Evolutionary conservation across 2,329 filamentous ascomycete genomes (phyloP).

Genomic region (Apiospora rasikravindrae): DNA sequence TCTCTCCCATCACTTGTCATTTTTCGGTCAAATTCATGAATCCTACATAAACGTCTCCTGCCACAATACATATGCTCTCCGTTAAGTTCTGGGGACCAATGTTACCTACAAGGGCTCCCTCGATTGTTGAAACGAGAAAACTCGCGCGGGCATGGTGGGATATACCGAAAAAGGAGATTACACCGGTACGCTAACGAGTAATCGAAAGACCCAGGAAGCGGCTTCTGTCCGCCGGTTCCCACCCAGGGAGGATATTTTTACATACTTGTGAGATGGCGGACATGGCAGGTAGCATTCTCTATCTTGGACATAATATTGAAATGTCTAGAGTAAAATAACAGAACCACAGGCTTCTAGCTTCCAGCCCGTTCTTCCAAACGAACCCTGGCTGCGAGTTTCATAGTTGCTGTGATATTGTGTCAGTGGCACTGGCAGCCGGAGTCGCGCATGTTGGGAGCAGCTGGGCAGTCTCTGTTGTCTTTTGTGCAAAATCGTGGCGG

Average conservation of each 20-base stretch:
- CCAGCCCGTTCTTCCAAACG: not conserved
- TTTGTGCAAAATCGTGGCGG: not conserved
- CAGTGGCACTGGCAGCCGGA: not conserved
- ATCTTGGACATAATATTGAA: not conserved
- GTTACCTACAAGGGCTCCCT: not conserved
- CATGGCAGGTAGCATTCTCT: not conserved
- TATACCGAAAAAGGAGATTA: not conserved
- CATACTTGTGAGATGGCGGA: not conserved
- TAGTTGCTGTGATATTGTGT: not conserved
- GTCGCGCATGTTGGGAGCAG: not conserved
- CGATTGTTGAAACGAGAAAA: not conserved
- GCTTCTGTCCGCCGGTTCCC: not conserved
- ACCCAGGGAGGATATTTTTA: slow-evolving; percentile 2
- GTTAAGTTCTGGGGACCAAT: not conserved
- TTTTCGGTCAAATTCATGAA: not conserved
- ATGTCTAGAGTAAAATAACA: slow-evolving; percentile 3
- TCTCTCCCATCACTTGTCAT: not conserved
- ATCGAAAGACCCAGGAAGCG: not conserved
- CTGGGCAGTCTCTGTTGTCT: not conserved
- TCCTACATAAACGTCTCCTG: not conserved
- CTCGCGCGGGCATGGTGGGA: not conserved
- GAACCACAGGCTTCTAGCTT: not conserved
- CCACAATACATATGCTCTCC: not conserved
- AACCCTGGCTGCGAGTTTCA: slow-evolving; percentile 4
- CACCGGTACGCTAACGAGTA: not conserved